Evolutionary conservation across 164 flowering plant species (phyloP), one percentile per base, ranked within the genome.

Genomic region (Santalum album): DNA sequence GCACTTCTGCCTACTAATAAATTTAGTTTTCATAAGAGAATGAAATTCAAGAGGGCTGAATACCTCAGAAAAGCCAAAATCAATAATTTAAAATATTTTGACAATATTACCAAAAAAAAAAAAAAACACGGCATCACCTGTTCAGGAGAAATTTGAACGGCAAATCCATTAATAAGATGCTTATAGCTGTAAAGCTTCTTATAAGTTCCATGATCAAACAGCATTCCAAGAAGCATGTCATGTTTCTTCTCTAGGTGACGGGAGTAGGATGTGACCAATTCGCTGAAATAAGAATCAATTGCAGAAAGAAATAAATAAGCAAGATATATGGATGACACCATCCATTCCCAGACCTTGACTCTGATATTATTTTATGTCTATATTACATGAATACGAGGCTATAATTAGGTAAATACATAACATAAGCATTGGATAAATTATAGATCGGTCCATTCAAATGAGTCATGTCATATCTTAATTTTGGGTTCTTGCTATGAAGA

Each of bases 121-220:
- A 3, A 49, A 38, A 20, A 49, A 56, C 12, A 38, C 27, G 52
- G 57, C 22, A 68, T 76, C 75, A 94, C 99, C 99, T 94, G 96
- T 60, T 85, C 95, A 51, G 86, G 83, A 22, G 95, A 68, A 25
- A 79, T 66, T 51, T 82, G 91, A 66, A 81, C 87, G 36, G 99
- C 81, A 76, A 89, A 94, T 1, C 96, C 99, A 72, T 94, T 89
- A 51, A 89, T 78, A 44, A 94, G 89, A 67, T 94, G 96, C 32
- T 72, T 74, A 71, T 94, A 94, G 73, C 99, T 94, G 76, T 94
- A 94, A 57, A 94, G 72, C 59, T 94, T 94, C 74, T 79, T 65
- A 73, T 84, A 92, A 15, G 81, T 75, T 39, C 88, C 96, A 49
- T 42, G 64, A 18, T 82, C 86, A 71, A 92, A 92, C 53, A 92